phyloP scores from a whole-genome alignment of 495 filamentous ascomycete species.

The Penicillium goetzii region DNA sequence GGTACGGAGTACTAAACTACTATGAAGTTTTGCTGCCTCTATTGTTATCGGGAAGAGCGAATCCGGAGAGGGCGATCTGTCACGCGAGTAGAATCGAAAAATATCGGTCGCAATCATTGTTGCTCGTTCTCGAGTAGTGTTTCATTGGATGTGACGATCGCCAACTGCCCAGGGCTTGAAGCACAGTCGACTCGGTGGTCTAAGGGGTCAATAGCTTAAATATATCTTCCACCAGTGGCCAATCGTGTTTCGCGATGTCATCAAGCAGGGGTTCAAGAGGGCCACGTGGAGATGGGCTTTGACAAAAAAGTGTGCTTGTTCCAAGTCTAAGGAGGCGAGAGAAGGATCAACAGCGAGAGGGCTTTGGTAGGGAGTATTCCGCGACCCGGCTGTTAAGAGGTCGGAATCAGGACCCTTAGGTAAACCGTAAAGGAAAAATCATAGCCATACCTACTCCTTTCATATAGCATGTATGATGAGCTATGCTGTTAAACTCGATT shows the following conservation, averaged over 20 bases:
- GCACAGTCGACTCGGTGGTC: constrained; percentile 6
- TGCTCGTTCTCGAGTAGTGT: not conserved
- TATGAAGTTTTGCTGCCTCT: not conserved
- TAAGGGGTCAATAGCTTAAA: constrained; percentile 1
- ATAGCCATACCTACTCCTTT: not conserved
- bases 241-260: not conserved
- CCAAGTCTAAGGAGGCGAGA: not conserved
- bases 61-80: not conserved
- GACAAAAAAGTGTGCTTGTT: not conserved
- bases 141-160: not conserved
- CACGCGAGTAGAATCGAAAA: not conserved
- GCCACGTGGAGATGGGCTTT: constrained; percentile 1
- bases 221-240: not conserved
- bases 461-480: not conserved
- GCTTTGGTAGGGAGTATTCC: not conserved
- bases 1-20: not conserved
- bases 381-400: not conserved
- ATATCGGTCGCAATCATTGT: not conserved
- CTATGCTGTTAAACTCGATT: not conserved
- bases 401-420: not conserved
- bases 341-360: not conserved
- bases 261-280: not conserved
- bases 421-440: no score
- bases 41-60: not conserved
- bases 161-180: not conserved